Base-by-base conservation (phyloP, 1,284 basidiomycete genomes). In the Cerrena zonata region DNA sequence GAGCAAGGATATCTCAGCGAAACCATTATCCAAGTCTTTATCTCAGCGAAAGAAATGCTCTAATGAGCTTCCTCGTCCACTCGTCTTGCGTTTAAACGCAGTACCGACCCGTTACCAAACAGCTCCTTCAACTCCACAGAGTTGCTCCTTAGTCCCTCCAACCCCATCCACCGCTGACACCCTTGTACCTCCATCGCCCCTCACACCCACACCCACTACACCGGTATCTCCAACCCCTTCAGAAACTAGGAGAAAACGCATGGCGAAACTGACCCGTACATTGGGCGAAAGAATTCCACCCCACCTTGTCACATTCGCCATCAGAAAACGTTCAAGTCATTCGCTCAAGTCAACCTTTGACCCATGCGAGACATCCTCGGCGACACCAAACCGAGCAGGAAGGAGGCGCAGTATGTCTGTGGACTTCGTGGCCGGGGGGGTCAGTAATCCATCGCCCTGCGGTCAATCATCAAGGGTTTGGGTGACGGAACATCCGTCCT, bases 231-330 rank as follows among this genome's bases (percentile, higher is more conserved):
- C 49, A 5, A 38, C 49, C 2, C 30, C 49, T 4, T 5, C 56
- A 3, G 61, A 61, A 36, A 44, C 53, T 5, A 62, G 65, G 13
- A 54, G 63, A 43, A 62, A 63, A 52, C 65, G 64, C 38, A 70
- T 79, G 66, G 74, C 74, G 1, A 78, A 78, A 54, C 64, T 80
- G 2, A 58, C 66, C 4, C 66, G 75, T 37, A 76, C 72, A 1
- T 61, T 79, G 1, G 78, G 78, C 4, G 77, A 78, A 62, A 75
- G 73, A 51, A 66, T 80, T 3, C 77, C 78, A 0, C 65, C 70
- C 1, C 74, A 78, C 58, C 68, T 79, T 38, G 73, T 79, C 22
- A 78, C 77, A 52, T 38, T 53, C 11, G 22, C 46, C 18, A 23
- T n/a, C 4, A 39, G 23, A n/a, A 40, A 38, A 11, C 19, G 22